These are phyloP conservation scores for Hibiscus mutabilis DNA, from an alignment of 345 rosid species.

Conservation along the genomic window DNA sequence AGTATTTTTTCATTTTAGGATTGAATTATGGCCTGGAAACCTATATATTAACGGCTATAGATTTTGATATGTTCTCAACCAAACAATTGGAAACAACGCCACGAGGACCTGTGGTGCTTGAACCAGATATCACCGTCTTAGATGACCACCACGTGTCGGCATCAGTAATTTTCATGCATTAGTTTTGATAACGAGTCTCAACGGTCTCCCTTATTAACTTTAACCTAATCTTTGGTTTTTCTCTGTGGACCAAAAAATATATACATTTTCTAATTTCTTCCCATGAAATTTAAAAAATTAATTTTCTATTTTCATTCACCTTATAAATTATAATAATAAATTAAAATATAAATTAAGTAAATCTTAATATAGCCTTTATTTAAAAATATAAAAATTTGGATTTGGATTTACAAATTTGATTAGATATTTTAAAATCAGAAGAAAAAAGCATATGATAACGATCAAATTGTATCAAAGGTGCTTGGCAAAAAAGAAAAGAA, in stretches of 20 bases:
- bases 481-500: too few relatives aligned
- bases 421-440: too few relatives aligned
- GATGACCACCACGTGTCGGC: slow-evolving; percentile 13
- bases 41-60: neutral
- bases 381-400: too few relatives aligned
- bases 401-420: too few relatives aligned
- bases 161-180: slow-evolving; percentile 27
- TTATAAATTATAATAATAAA: too few relatives aligned
- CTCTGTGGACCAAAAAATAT: neutral
- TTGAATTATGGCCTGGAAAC: too few relatives aligned
- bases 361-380: too few relatives aligned
- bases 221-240: neutral
- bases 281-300: neutral
- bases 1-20: too few relatives aligned
- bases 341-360: too few relatives aligned
- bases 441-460: too few relatives aligned
- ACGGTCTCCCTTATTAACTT: neutral
- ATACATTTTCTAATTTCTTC: neutral
- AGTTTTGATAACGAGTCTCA: slow-evolving; percentile 25
- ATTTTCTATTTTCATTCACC: too few relatives aligned
- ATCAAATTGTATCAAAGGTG: too few relatives aligned
- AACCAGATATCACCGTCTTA: neutral
- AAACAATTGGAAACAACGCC: neutral
- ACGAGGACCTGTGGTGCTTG: neutral
- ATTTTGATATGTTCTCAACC: neutral